Base-by-base conservation (phyloP, 2,329 filamentous ascomycete genomes). In the Microdochium trichocladiopsis region DNA sequence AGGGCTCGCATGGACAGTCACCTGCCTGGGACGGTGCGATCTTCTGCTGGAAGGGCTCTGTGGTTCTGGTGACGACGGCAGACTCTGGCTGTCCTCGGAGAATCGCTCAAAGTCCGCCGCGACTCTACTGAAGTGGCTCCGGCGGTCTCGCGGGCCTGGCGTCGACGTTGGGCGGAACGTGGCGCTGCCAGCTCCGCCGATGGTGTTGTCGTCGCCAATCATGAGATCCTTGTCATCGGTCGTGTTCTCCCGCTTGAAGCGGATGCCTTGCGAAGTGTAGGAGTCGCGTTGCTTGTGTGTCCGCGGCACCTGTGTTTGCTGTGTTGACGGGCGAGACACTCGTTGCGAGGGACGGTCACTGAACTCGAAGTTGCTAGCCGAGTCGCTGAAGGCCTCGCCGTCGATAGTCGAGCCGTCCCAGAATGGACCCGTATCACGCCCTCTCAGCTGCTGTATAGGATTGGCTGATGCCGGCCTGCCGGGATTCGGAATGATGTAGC, bases 401-500 rank as follows among this genome's bases (percentile, higher is more conserved):
- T 66, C 65, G 54, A 63, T 58, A 11, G 65, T 67, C 16, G 65
- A 67, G 33, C 60, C 63, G 23, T 67, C 65, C 65, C 65, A 67
- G 48, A 67, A 67, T 18, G 63, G 61, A 45, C 9, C 9, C n/a
- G n/a, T 18, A 22, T 45, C 22, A 10, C 49, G 55, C 57, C 28
- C 55, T 58, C 51, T 57, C 48, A 25, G 57, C 43, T 53, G 51
- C 33, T 60, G 60, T 33, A 58, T 43, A 22, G 58, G 59, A 22
- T 65, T 61, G 25, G 62, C 59, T 37, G 62, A 56, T 24, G 57
- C 49, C 18, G 56, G 50, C 52, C 60, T 59, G 37, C 54, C 50
- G 51, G 60, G 58, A 31, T 56, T 45, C 36, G 21, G 14, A 11
- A 16, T 21, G 21, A 11, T 8, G 10, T 18, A 8, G 12, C 5